Base-by-base conservation (phyloP, 495 filamentous ascomycete species). In the Usnea hakonensis region DNA sequence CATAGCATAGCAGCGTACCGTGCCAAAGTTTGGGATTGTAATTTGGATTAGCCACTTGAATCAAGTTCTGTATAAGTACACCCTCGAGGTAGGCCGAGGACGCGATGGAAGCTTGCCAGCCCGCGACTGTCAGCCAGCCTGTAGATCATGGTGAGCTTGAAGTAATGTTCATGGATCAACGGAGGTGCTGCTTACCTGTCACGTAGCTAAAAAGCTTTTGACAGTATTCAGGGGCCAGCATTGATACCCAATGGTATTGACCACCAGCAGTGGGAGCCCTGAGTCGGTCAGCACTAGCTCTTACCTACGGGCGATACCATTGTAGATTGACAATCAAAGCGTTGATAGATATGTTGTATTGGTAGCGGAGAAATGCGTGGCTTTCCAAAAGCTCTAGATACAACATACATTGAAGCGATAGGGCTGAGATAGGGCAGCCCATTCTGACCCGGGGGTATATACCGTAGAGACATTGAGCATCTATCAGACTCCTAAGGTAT, bases 1-100 rank as follows among this genome's bases (percentile, higher is more conserved):
- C 75, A 67, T 74, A 78, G 48, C 75, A 72, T 28, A 82, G 60
- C 19, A 86, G 68, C 0, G 80, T 79, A 16, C 73, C 78, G 21
- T 84, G 81, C 78, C 78, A 85, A 14, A 61, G 62, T 43, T 75
- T 61, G 5, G 71, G 67, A 1, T 26, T 64, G 64, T 81, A 83
- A 11, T 62, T 58, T 4, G 72, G 66, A 59, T 76, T 66, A 54
- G 75, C 75, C 30, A 82, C 43, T 7, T 75, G 65, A 53, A 79
- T 71, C 6, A 83, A 68, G 11, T 70, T 75, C 57, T 81, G 72
- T 26, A 81, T 75, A 63, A 78, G 70, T 28, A 72, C 74, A 1
- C 73, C 77, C 8, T 73, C 66, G 28, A 80, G 64, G 55, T 68
- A 74, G 14, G 61, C 70, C 41, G 64, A 64, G 11, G 62, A 61